Evolutionary conservation across 805 yeast genomes (phyloP).

Genomic region (Cyberlindnera xylosilytica): DNA sequence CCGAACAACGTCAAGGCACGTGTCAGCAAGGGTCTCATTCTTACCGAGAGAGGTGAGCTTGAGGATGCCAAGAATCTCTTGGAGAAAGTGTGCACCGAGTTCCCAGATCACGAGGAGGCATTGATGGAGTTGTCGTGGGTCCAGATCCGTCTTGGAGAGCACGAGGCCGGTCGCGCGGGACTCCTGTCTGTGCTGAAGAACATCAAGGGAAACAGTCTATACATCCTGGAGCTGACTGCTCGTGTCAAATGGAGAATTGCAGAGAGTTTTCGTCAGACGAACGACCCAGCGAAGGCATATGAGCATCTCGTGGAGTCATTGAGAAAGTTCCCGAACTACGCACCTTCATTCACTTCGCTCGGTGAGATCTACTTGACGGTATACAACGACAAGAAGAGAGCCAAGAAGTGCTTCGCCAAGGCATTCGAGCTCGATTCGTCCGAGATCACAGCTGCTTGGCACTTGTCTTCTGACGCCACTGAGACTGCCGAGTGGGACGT

Average conservation of each 20-base stretch:
- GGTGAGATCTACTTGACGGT: constrained; percentile 68
- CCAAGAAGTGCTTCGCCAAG: constrained; percentile 81
- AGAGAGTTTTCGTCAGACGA: constrained; percentile 45
- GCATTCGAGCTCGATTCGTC: constrained; percentile 85
- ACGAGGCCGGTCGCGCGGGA: constrained; percentile 48
- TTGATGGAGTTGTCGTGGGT: constrained; percentile 79
- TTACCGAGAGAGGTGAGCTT: constrained; percentile 60
- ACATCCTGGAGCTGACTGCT: constrained; percentile 56
- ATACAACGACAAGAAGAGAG: constrained; percentile 59
- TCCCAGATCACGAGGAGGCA: constrained; percentile 58
- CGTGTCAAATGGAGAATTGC: constrained; percentile 72
- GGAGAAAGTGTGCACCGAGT: constrained; percentile 42
- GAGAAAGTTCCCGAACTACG: constrained; percentile 58
- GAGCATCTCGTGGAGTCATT: constrained; percentile 57
- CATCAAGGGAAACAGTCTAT: constrained; percentile 49
- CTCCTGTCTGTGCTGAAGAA: constrained; percentile 34
- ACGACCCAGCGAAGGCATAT: constrained; percentile 47
- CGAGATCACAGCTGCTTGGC: constrained; percentile 71
- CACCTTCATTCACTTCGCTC: constrained; percentile 78
- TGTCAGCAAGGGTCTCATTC: constrained; percentile 79
- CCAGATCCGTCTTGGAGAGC: constrained; percentile 49
- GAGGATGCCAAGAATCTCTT: constrained; percentile 53
- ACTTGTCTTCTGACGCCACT: constrained; percentile 69
- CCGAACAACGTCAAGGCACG: constrained; percentile 56
- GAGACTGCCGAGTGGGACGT: constrained; percentile 74